phyloP scores from a whole-genome alignment of 2,329 filamentous ascomycete species.

The Trichoderma atrobrunneum region DNA sequence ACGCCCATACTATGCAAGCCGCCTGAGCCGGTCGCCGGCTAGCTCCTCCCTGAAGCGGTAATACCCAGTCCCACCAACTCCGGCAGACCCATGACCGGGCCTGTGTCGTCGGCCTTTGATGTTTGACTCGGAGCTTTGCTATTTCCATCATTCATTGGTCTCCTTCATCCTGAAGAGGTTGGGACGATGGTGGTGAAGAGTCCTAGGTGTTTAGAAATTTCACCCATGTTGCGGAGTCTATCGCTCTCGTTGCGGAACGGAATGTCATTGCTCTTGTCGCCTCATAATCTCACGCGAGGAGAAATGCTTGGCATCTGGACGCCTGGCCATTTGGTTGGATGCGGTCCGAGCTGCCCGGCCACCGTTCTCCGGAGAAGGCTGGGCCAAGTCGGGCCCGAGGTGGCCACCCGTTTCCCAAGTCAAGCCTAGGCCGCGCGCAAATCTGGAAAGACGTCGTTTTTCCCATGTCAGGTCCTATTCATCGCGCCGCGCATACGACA shows the following conservation, averaged over 20 bases:
- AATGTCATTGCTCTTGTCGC: constrained; percentile 5
- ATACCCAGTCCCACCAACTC: neutral
- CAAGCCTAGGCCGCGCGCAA: neutral
- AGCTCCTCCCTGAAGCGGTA: constrained; percentile 7
- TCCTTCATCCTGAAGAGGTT: neutral
- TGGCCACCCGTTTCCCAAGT: neutral
- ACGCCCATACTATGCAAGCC: constrained; percentile 21
- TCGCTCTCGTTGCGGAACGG: neutral
- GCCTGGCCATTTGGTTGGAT: constrained; percentile 8
- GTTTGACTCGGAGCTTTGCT: neutral
- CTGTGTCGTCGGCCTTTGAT: neutral
- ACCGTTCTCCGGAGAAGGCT: constrained; percentile 4
- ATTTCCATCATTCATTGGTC: neutral
- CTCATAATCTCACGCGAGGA: neutral
- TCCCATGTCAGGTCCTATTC: neutral
- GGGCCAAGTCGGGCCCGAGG: constrained; percentile 2
- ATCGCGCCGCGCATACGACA: neutral
- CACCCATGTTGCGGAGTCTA: neutral
- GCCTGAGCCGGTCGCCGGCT: constrained; percentile 2
- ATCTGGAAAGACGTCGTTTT: neutral
- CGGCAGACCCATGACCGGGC: neutral
- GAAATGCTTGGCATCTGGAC: neutral
- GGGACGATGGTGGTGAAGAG: neutral
- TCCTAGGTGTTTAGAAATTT: neutral
- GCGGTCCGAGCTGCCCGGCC: constrained; percentile 8